phyloP scores from a whole-genome alignment of 2,329 filamentous ascomycete genomes.

The Alternaria postmessia region DNA sequence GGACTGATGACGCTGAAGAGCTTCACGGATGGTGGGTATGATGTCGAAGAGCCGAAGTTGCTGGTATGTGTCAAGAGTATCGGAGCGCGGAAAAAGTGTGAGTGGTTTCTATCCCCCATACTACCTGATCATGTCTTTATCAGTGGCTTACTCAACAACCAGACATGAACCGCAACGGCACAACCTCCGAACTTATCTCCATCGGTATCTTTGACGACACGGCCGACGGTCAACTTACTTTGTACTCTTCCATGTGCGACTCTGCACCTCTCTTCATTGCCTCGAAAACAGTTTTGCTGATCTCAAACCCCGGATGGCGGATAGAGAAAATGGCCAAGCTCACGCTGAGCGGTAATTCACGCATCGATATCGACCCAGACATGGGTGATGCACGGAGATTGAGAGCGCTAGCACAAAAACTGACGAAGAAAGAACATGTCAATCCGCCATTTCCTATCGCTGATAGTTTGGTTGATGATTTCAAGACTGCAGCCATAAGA shows the following conservation, averaged over 20 bases:
- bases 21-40: constrained; percentile 64
- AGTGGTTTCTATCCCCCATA: background rate
- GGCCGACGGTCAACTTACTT: constrained; percentile 60
- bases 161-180: constrained; percentile 59
- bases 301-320: constrained; percentile 57
- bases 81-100: constrained; percentile 60
- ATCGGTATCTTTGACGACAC: constrained; percentile 67
- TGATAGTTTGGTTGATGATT: constrained; percentile 23
- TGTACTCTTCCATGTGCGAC: constrained; percentile 62
- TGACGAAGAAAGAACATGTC: constrained; percentile 60
- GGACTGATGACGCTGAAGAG: constrained; percentile 65
- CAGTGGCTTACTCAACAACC: background rate
- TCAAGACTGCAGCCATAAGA: constrained; percentile 37
- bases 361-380: constrained; percentile 64
- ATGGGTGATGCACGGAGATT: constrained; percentile 64
- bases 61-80: constrained; percentile 67
- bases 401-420: constrained; percentile 57
- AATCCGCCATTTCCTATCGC: constrained; percentile 59
- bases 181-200: constrained; percentile 57
- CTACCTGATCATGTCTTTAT: no score
- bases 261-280: constrained; percentile 58
- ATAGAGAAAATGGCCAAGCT: constrained; percentile 48
- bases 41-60: constrained; percentile 60
- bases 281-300: constrained; percentile 60
- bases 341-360: constrained; percentile 55